Conservation (phyloP, 176 grass and related monocot genomes). For the Aegilops longissima region DNA sequence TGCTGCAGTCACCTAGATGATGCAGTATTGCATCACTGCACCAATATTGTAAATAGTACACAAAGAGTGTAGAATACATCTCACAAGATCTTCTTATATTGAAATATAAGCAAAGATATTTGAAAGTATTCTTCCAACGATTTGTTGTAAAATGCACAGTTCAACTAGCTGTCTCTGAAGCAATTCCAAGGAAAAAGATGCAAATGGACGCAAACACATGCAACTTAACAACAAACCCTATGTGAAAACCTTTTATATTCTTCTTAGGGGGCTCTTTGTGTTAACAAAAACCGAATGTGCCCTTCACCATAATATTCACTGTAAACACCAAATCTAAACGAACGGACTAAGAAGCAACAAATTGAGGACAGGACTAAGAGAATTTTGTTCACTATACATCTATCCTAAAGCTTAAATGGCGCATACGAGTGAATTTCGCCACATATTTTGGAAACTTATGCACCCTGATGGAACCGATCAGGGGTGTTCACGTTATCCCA, state of each 20-base stretch:
- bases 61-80: neutral
- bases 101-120: neutral
- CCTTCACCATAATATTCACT: neutral
- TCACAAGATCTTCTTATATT: neutral
- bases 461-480: neutral
- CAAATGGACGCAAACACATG: conserved; percentile 30
- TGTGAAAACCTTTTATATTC: neutral
- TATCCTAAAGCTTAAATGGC: neutral
- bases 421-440: neutral
- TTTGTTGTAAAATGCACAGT: neutral
- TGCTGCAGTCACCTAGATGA: neutral
- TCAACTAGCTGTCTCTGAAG: neutral
- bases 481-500: neutral
- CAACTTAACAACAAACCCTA: neutral
- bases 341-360: neutral
- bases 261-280: neutral
- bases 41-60: neutral
- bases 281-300: neutral
- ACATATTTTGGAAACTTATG: neutral
- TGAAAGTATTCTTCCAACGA: neutral
- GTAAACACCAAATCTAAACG: neutral
- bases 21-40: neutral
- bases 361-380: neutral
- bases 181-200: neutral
- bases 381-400: neutral